phyloP scores from a whole-genome alignment of 805 yeast genomes.

The Isabelozyma gotoi region DNA sequence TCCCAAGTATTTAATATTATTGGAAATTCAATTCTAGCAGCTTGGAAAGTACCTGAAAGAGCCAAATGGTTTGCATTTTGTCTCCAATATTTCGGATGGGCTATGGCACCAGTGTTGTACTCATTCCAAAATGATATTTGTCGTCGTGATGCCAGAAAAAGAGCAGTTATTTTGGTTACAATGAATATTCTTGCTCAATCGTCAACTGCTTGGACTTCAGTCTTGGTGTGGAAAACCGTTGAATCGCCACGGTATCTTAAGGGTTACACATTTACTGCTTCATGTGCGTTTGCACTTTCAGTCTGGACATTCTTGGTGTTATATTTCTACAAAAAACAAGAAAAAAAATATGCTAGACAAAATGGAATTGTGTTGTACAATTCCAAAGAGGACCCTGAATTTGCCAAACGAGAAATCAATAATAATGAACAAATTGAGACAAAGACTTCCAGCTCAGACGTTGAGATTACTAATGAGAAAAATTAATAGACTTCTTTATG shows the following conservation, averaged over 20 bases:
- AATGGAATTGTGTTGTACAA: slow-evolving; percentile 36
- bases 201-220: slow-evolving; percentile 53
- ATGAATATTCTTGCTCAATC: slow-evolving; percentile 57
- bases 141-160: slow-evolving; percentile 54
- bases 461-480: background rate
- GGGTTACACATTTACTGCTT: slow-evolving; percentile 54
- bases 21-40: slow-evolving; percentile 55
- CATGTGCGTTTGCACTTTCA: slow-evolving; percentile 44
- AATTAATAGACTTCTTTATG: background rate
- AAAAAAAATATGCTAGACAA: slow-evolving; percentile 28
- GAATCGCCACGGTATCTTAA: slow-evolving; percentile 57
- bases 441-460: background rate
- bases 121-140: slow-evolving; percentile 58
- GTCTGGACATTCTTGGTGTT: slow-evolving; percentile 53
- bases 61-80: slow-evolving; percentile 69
- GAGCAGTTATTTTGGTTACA: slow-evolving; percentile 57
- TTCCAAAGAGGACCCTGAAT: slow-evolving; percentile 9
- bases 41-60: slow-evolving; percentile 56
- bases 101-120: slow-evolving; percentile 62
- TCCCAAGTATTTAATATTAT: slow-evolving; percentile 55
- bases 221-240: slow-evolving; percentile 54
- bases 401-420: background rate
- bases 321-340: slow-evolving; percentile 42
- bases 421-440: background rate
- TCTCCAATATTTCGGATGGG: slow-evolving; percentile 60